Evolutionary conservation across 179 eudicot species (phyloP), one percentile per base, ranked within the genome.

Genomic region (Vitellaria paradoxa): DNA sequence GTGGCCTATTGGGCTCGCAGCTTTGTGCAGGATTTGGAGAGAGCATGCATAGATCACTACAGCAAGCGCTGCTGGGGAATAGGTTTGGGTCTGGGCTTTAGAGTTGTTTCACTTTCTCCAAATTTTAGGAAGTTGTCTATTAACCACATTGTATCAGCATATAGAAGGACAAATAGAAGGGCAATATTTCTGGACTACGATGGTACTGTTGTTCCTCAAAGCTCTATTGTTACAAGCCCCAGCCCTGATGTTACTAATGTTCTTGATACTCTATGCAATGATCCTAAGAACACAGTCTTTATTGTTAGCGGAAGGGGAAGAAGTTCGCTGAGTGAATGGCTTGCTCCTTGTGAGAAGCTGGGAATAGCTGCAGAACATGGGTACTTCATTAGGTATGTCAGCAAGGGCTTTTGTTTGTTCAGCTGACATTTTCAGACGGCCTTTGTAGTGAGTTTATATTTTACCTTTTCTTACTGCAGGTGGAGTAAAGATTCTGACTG

Each of bases 1-100:
- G 95, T 93, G 75, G 97, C 92, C 30, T 93, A 90, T 78, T 93
- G 98, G 98, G 93, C 93, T 6, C 88, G 89, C 76, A 93, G 97
- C 79, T 93, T 92, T 85, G 75, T 90, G 82, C 92, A 88, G 64
- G 97, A 92, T 77, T 75, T 93, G 86, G 91, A 89, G 83, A 90
- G 95, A 75, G 91, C 98, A 20, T 90, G 93, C 81, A 87, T 88
- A 68, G 89, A 89, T 71, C 98, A 93, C 71, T 92, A 90, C 67
- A 82, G 78, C 30, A 92, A 90, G 77, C 85, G 93, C 4, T 93
- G 93, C 65, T 93, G 97, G 97, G 98, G 97, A 42, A 92, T 94
- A 55, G 98, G 98, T 47, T 80, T 94, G 57, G 97, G 97, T 56
- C 82, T 94, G 24, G 85, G 97, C 71, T 94, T 90, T 76, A 84